Evolutionary conservation across 2,329 filamentous ascomycete genomes (phyloP), one percentile per base, ranked within the genome.

Genomic region (Fragosphaeria purpurea): DNA sequence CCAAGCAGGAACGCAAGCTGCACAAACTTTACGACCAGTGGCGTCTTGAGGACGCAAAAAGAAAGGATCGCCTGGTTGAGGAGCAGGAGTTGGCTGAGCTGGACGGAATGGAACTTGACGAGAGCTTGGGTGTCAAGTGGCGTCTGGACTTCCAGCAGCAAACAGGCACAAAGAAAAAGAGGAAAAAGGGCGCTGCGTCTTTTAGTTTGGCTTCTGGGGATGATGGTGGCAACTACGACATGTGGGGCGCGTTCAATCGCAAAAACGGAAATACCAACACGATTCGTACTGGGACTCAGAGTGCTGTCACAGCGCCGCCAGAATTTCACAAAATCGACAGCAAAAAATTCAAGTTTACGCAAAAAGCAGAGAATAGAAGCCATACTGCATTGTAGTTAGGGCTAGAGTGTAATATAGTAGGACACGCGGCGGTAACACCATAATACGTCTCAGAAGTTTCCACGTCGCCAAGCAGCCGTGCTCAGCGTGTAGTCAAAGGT

Each of bases 1-100:
- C 90, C 6, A 85, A 83, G 65, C 93, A 90, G 61, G 90, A 96
- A 69, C 85, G 82, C 63, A 83, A 85, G 57, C 83, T 96, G 73
- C 82, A 83, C 59, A 86, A 86, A 61, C 75, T 88, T 56, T 88
- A 90, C 63, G 83, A 85, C 43, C 86, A 91, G 58, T 89, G 86
- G 76, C 72, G 77, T 48, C 82, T 82, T 57, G 77, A 84, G 59
- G 84, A 86, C 30, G 71, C 70, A 47, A 80, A 79, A 61, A 70
- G 81, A 41, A 71, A 80, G 56, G 82, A 83, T 47, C 72, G 79
- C 58, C 77, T 76, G 49, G 81, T 84, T 44, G 83, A 86, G 47
- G 79, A 83, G 53, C 67, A 79, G 46, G 81, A 85, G 59, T 70
- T 78, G 41, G 80, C 79, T 58, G 80, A 83, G 50, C 80, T 80